Evolutionary conservation across 2,329 filamentous ascomycete genomes (phyloP), one percentile per base, ranked within the genome.

Genomic region (Arachnopeziza araneosa): DNA sequence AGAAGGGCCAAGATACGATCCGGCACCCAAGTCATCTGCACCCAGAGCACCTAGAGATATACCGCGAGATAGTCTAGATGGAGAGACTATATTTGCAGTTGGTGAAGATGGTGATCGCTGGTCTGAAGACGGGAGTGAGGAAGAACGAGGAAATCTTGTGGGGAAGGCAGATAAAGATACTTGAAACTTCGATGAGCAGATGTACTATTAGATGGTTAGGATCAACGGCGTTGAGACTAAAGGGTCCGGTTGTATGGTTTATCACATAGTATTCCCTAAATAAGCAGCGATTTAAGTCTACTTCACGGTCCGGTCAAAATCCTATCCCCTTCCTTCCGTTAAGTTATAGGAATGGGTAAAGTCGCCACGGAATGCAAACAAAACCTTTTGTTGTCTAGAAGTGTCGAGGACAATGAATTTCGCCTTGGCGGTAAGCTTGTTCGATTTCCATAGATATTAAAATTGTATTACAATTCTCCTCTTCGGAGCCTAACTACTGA

Each of bases 1-100:
- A 57, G 72, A 70, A 67, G 69, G 66, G 24, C 70, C 70, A 23
- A 66, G 70, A 64, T 73, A 73, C 56, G 72, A 73, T 63, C 67
- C 75, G 68, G 61, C 69, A 26, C 59, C 69, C 3, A 63, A 63
- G 54, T 56, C 60, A 7, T 62, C 62, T 52, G 30, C 55, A 12
- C 54, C 52, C 10, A 64, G 64, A 50, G 66, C 66, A 12, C 63
- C 67, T 22, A 70, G 66, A 30, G 67, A 69, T 21, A 66, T 81
- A 53, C 79, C 82, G 60, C 74, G 83, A 68, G 79, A 87, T 62
- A 87, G 84, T 55, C 76, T 90, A 36, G 93, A 98, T 64, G 92
- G 92, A 12, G 95, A 98, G 76, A 96, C 93, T 0, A 96, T 98
- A 63, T 98, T 98, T 70, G 93, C 93, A 1, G 90, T 98, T 12